A percentile compares a stretch with the other conserved stretches of the same genome.
phyloP scores from a whole-genome alignment of 208 protist genomes.

The Leishmania guyanensis region DNA sequence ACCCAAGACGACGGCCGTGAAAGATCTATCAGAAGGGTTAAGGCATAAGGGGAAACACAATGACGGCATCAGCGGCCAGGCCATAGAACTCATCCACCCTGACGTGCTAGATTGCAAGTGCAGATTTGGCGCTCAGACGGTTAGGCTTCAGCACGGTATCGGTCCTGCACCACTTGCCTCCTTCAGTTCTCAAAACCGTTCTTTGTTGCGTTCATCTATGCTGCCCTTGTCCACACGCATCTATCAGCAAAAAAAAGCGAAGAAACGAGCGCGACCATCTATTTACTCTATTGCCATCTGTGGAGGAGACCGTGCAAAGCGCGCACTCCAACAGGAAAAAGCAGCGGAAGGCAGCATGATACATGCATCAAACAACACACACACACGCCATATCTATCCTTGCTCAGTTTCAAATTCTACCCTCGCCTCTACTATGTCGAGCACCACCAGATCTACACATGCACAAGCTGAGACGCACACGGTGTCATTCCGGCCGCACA shows the following conservation, averaged over 20 bases:
- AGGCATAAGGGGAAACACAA: neutral
- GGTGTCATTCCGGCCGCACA: neutral
- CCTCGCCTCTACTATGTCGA: neutral
- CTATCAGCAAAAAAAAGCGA: neutral
- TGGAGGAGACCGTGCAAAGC: neutral
- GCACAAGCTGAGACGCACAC: neutral
- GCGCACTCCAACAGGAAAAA: neutral
- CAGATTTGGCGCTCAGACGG: neutral
- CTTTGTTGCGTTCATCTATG: neutral
- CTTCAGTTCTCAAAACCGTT: neutral
- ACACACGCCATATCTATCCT: neutral
- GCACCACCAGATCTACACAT: neutral
- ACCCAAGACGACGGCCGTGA: neutral
- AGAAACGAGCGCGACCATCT: neutral
- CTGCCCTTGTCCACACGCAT: neutral
- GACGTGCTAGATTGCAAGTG: neutral
- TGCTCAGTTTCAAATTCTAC: neutral
- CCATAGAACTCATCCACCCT: neutral
- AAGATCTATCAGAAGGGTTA: neutral
- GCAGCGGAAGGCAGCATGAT: slow-evolving; percentile 3
- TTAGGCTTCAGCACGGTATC: neutral
- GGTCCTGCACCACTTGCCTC: neutral
- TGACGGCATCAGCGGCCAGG: neutral
- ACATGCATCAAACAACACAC: neutral
- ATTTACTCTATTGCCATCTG: slow-evolving; percentile 1